These are phyloP conservation scores for Candida easanensis DNA, from an alignment of 805 yeast genomes.

Conservation along the genomic window DNA sequence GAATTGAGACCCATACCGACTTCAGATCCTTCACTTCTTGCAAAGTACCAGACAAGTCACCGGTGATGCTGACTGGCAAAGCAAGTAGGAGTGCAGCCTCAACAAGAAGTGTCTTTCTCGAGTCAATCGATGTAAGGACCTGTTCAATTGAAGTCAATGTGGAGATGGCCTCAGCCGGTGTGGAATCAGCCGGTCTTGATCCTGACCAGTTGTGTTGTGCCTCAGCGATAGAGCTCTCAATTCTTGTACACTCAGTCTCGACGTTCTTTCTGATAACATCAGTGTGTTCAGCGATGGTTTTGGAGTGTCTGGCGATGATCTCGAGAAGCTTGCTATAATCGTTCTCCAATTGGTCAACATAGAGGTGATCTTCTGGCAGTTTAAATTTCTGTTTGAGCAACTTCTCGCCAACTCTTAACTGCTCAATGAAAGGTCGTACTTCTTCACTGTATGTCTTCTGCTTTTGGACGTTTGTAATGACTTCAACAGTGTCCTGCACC, in stretches of 20 bases:
- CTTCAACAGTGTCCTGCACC: constrained; percentile 33
- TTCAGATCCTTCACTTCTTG: constrained; percentile 56
- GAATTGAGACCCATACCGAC: constrained; percentile 63
- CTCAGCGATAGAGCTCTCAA: constrained; percentile 31
- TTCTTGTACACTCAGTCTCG: constrained; percentile 36
- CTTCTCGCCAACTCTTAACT: constrained; percentile 32
- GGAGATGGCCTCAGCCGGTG: constrained; percentile 45
- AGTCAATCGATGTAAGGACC: constrained; percentile 24
- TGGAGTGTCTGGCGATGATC: constrained; percentile 34
- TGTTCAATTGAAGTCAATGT: constrained; percentile 29
- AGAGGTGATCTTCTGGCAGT: constrained; percentile 54
- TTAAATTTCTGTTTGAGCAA: constrained; percentile 43
- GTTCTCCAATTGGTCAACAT: constrained; percentile 58
- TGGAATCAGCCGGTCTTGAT: constrained; percentile 40
- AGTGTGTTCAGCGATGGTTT: constrained; percentile 38
- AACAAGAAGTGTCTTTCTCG: constrained; percentile 12
- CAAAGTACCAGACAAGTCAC: constrained; percentile 30
- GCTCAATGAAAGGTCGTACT: constrained; percentile 6
- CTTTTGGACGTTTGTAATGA: constrained; percentile 39
- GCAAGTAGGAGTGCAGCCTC: constrained; percentile 35
- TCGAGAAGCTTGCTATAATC: constrained; percentile 42
- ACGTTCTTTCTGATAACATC: constrained; percentile 43
- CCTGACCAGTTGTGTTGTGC: constrained; percentile 45
- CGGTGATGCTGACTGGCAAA: constrained; percentile 29
- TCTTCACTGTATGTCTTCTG: constrained; percentile 16